Base-by-base conservation (phyloP, 768 basidiomycete genomes). In the Boletus patriciae region DNA sequence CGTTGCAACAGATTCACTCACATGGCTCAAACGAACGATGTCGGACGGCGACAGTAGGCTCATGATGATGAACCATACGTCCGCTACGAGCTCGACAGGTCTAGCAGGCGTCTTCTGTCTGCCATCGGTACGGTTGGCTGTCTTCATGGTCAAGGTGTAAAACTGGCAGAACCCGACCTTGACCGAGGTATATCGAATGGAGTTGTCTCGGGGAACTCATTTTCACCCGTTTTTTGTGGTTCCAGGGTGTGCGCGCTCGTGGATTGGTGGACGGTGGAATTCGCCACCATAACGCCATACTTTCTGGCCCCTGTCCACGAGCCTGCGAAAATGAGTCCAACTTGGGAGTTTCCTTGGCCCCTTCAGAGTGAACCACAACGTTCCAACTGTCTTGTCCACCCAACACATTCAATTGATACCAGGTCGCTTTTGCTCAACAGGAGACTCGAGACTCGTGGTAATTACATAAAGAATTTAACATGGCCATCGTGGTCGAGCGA, bases 11-110 rank as follows among this genome's bases (percentile, higher is more conserved):
- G 7, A 3, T 2, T 9, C 5, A 66, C 70, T 72, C 42, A 72
- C 68, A 19, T 52, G 64, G 45, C 68, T 61, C 52, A 72, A 51
- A 25, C 48, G 59, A 23, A 66, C 51, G 40, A 70, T 33, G 31
- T 70, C 70, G 4, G 60, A 48, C 0, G 70, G 62, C 21, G 70
- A 64, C 29, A 72, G 42, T 11, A 68, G 52, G 46, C 57, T 25
- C 69, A 72, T 72, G 46, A 70, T 62, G 38, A 68, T 57, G 37
- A 70, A 58, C 69, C 69, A 70, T 43, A 70, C 31, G 29, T 70
- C 69, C 15, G 64, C 66, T 29, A 59, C 59, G 44, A 72, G 69
- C 21, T 56, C 57, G 18, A 65, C 33, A 12, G 46, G n/a, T 11
- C 38, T 44, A 3, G 31, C 11, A 18, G 33, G 3, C 5, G 21